These are phyloP conservation scores for Senna siamea DNA, from an alignment of 306 rosid species.

Conservation along the genomic window DNA sequence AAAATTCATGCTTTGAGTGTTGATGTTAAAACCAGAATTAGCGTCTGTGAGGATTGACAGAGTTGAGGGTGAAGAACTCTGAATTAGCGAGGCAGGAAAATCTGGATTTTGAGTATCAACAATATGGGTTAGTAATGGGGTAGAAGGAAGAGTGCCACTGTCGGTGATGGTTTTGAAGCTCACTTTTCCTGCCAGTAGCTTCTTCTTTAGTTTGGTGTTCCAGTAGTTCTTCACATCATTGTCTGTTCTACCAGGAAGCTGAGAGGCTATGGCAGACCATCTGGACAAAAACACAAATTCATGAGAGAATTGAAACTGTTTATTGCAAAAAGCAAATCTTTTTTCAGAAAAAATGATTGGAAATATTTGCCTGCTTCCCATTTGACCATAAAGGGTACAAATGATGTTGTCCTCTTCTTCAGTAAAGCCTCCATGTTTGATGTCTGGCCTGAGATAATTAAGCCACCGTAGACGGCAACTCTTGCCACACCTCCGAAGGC, in stretches of 20 bases:
- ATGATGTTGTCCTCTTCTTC: slow-evolving; percentile 80
- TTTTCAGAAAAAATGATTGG: neutral
- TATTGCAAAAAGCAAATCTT: no score
- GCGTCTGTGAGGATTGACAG: slow-evolving; percentile 21
- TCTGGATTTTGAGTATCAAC: slow-evolving; percentile 35
- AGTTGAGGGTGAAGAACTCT: slow-evolving; percentile 31
- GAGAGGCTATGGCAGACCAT: slow-evolving; percentile 86
- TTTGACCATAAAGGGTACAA: slow-evolving; percentile 60
- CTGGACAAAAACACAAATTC: slow-evolving; percentile 45
- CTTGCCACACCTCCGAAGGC: slow-evolving; percentile 86
- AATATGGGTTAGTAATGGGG: slow-evolving; percentile 37
- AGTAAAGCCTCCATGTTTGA: slow-evolving; percentile 85
- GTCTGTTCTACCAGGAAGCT: slow-evolving; percentile 84
- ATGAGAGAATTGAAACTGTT: neutral
- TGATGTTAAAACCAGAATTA: slow-evolving; percentile 26
- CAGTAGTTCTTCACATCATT: slow-evolving; percentile 90
- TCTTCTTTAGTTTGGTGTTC: slow-evolving; percentile 89
- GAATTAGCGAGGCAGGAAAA: slow-evolving; percentile 33
- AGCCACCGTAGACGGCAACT: slow-evolving; percentile 93
- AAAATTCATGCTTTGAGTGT: slow-evolving; percentile 26
- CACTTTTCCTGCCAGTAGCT: slow-evolving; percentile 52
- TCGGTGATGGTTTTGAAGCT: slow-evolving; percentile 30
- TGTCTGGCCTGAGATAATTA: slow-evolving; percentile 86
- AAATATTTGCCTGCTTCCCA: slow-evolving; percentile 78
- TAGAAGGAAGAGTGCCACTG: slow-evolving; percentile 36